phyloP scores from a whole-genome alignment of 23 red algal species.

The Chondrus crispus region DNA sequence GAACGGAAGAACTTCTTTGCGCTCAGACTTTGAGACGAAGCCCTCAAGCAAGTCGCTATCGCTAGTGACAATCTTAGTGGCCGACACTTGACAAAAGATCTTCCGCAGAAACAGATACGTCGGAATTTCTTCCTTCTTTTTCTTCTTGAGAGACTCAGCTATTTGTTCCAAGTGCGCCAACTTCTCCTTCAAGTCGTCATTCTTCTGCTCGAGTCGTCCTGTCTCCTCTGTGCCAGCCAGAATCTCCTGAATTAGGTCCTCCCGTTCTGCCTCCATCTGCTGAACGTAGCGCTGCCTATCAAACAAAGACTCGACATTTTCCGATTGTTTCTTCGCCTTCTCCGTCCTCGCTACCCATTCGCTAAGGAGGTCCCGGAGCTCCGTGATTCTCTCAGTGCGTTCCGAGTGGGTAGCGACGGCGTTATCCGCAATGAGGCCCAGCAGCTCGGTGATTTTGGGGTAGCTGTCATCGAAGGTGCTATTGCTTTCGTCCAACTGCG shows the following conservation, averaged over 20 bases:
- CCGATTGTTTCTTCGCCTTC: neutral
- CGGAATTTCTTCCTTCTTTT: neutral
- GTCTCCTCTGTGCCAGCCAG: neutral
- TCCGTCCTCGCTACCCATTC: neutral
- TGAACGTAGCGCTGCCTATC: neutral
- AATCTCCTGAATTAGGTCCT: neutral
- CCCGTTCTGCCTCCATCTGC: neutral
- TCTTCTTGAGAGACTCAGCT: neutral
- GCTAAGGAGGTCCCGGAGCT: neutral
- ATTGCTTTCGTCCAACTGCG: neutral
- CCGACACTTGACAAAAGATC: neutral
- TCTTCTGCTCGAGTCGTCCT: neutral
- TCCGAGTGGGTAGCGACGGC: neutral
- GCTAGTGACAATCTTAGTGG: neutral
- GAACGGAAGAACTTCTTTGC: slow-evolving; percentile 45
- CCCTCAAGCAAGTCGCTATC: slow-evolving; percentile 30
- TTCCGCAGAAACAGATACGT: neutral
- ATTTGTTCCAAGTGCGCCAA: neutral
- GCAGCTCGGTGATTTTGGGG: neutral
- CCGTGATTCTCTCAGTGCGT: neutral
- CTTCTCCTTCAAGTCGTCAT: neutral
- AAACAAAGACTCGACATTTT: neutral
- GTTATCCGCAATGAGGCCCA: neutral
- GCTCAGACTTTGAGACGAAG: slow-evolving; percentile 18
- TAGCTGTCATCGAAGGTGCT: neutral